Base-by-base conservation (phyloP, 208 protist species). In the Leptomonas seymouri region DNA sequence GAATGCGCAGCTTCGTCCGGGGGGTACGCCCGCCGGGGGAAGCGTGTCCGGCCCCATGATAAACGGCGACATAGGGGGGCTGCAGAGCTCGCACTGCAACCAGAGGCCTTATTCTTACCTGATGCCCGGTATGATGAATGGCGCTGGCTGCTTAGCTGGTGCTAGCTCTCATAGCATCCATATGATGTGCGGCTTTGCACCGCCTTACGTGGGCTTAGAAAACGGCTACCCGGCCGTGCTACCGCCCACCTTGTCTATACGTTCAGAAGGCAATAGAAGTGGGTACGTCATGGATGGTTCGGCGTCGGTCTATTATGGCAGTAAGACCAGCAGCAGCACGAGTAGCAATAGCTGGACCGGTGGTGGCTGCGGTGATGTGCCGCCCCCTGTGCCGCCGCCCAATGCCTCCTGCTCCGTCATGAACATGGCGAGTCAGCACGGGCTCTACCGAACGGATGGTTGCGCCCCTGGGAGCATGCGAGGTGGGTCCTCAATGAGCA, bases 51-150 rank as follows among this genome's bases (percentile, higher is more conserved):
- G 34, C 9, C 7, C 9, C 3, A 3, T 9, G 9, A 39, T 39
- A 9, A 39, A 39, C 34, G 28, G 51, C 6, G 30, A 20, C 9
- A 28, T 7, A 18, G 34, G 0, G 8, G 54, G 54, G 5, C 12
- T 59, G 21, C 9, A 30, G 9, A 28, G 7, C 36, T 30, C 30
- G 54, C 21, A 21, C 34, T 59, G 18, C 34, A 1, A 46, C 7
- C 36, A 41, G 25, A 5, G 28, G 5, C 11, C 55, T 14, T 62
- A 50, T 21, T 11, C 41, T 1, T 49, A 62, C 41, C 48, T 62
- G 57, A 62, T 62, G 57, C 23, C 57, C 21, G 57, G 57, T 5
- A 25, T 30, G 57, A 50, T 62, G 55, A 31, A 23, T 54, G 49
- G 49, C 14, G 45, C 12, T 53, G 48, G 48, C n/a, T 30, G 21